These are phyloP conservation scores for Trichoderma erinaceum DNA, from an alignment of 495 filamentous ascomycete species.

Conservation along the genomic window DNA sequence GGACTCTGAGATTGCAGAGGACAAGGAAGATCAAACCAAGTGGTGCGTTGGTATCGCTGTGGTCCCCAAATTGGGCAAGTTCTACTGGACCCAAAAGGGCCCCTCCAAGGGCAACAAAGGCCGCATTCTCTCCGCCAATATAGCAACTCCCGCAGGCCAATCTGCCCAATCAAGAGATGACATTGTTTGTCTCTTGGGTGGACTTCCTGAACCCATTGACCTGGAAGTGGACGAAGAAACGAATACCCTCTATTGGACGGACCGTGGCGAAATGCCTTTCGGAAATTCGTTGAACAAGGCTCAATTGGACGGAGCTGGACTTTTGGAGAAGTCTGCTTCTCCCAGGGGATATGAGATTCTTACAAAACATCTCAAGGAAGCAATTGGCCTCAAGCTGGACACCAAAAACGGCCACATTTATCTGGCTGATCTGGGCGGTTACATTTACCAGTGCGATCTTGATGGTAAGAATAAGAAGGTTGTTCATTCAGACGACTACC, in stretches of 20 bases:
- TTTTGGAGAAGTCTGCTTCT: not conserved
- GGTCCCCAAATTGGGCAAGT: conserved; percentile 23
- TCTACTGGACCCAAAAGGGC: conserved; percentile 51
- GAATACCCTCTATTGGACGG: conserved; percentile 42
- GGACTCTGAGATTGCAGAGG: conserved; percentile 15
- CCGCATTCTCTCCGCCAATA: conserved; percentile 34
- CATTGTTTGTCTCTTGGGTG: conserved; percentile 32
- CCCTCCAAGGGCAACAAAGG: conserved; percentile 36
- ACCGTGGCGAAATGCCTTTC: conserved; percentile 40
- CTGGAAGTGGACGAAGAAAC: conserved; percentile 36
- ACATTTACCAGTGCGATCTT: not conserved
- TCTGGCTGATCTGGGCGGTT: conserved; percentile 35
- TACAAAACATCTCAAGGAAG: conserved; percentile 38
- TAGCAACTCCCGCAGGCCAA: not conserved
- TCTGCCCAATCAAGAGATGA: conserved; percentile 28
- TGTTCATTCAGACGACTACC: not conserved
- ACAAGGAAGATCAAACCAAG: conserved; percentile 26
- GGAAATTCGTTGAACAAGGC: conserved; percentile 37
- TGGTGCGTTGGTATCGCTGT: conserved; percentile 47
- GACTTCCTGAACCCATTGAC: conserved; percentile 47
- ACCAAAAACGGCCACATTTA: conserved; percentile 29
- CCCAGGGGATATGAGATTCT: conserved; percentile 16
- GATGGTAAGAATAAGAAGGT: not conserved
- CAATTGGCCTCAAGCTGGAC: conserved; percentile 40
- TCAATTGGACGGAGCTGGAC: conserved; percentile 9